Conservation (phyloP, 2,329 filamentous ascomycete genomes). For the Colletotrichum sidae region DNA sequence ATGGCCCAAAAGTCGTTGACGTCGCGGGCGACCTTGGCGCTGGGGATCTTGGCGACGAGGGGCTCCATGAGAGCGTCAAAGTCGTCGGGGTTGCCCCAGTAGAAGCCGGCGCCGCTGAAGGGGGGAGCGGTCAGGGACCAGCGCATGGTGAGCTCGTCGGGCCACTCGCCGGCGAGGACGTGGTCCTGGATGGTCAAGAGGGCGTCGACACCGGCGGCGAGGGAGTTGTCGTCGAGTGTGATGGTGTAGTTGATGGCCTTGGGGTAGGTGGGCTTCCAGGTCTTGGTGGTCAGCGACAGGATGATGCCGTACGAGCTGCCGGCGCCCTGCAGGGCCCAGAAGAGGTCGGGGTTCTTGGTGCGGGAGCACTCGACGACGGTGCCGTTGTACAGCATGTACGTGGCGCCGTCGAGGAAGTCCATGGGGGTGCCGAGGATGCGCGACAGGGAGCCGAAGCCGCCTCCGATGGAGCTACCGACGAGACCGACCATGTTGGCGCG, state of each 20-base stretch:
- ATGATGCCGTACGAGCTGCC: constrained; percentile 37
- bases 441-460: constrained; percentile 36
- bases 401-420: constrained; percentile 33
- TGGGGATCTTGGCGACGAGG: constrained; percentile 29
- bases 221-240: constrained; percentile 27
- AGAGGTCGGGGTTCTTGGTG: constrained; percentile 36
- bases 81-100: constrained; percentile 35
- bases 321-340: constrained; percentile 38
- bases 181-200: constrained; percentile 35
- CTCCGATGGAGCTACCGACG: constrained; percentile 33
- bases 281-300: constrained; percentile 32
- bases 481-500: constrained; percentile 36
- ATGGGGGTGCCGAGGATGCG: constrained; percentile 36
- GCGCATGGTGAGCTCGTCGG: constrained; percentile 35
- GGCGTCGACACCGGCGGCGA: constrained; percentile 24
- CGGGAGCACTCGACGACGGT: constrained; percentile 33
- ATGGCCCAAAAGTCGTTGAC: constrained; percentile 35
- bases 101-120: constrained; percentile 35
- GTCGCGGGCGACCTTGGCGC: constrained; percentile 30
- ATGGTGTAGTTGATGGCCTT: constrained; percentile 36
- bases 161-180: constrained; percentile 29
- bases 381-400: constrained; percentile 39
- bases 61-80: constrained; percentile 35
- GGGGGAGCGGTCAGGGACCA: constrained; percentile 33
- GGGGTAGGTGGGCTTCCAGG: constrained; percentile 25